A percentile compares a stretch with the other conserved stretches of the same genome.
These are phyloP conservation scores for Aspergillus pseudoviridinutans DNA, from an alignment of 2,329 filamentous ascomycete genomes.

Conservation along the genomic window DNA sequence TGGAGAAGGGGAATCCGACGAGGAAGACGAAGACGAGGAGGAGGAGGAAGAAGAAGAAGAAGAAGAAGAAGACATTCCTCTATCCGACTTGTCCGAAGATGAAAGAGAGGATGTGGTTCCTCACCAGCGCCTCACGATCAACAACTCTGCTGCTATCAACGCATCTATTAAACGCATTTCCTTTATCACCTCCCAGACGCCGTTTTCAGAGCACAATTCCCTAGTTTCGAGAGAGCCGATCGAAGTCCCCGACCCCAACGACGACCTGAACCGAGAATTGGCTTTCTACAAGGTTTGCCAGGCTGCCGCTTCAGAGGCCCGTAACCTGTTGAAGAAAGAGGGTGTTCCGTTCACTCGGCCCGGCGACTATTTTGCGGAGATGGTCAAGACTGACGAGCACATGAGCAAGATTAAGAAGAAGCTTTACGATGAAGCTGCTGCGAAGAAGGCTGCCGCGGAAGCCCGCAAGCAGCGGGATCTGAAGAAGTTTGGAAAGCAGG, in stretches of 20 bases:
- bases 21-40: constrained; percentile 36
- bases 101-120: constrained; percentile 84
- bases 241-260: constrained; percentile 76
- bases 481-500: constrained; percentile 99
- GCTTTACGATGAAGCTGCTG: constrained; percentile 83
- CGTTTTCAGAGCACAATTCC: constrained; percentile 80
- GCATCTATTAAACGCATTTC: constrained; percentile 68
- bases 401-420: constrained; percentile 97
- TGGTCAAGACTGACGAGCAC: constrained; percentile 97
- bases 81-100: constrained; percentile 78
- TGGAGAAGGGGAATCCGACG: constrained; percentile 26
- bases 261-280: constrained; percentile 88
- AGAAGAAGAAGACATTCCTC: constrained; percentile 81
- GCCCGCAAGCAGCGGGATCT: constrained; percentile 88
- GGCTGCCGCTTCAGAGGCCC: constrained; percentile 69
- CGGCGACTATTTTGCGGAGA: constrained; percentile 96
- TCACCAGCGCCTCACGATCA: constrained; percentile 91
- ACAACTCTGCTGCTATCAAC: constrained; percentile 86
- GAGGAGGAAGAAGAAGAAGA: constrained; percentile 63
- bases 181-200: constrained; percentile 56
- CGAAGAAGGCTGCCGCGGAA: constrained; percentile 88
- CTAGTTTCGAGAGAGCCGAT: constrained; percentile 66
- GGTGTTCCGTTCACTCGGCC: constrained; percentile 82
- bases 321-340: constrained; percentile 73
- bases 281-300: constrained; percentile 90